phyloP scores from a whole-genome alignment of 2,329 filamentous ascomycete species.

The Leptographium procerum region DNA sequence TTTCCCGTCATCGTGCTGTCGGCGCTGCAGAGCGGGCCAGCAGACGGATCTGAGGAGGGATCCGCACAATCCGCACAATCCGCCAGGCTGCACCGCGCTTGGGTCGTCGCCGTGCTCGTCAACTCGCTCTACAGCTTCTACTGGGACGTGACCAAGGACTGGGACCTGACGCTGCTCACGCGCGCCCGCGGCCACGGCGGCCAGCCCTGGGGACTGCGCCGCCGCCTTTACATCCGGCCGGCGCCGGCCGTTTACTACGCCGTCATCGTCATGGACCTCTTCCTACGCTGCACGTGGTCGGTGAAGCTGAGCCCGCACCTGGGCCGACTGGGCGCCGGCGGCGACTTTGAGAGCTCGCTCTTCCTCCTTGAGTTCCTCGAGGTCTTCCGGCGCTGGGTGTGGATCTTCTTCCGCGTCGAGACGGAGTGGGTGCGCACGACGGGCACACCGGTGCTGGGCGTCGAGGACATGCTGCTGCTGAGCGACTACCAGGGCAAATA shows the following conservation, averaged over 20 bases:
- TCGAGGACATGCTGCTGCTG: constrained; percentile 65
- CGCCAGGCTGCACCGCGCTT: constrained; percentile 40
- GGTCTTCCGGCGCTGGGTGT: constrained; percentile 82
- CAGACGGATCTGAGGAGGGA: constrained; percentile 15
- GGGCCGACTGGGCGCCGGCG: constrained; percentile 55
- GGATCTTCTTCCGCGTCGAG: constrained; percentile 94
- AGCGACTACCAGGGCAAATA: constrained; percentile 58
- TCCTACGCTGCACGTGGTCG: constrained; percentile 82
- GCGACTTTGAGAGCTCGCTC: constrained; percentile 74
- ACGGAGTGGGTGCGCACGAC: constrained; percentile 70
- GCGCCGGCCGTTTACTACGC: constrained; percentile 67
- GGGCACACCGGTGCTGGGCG: constrained; percentile 40
- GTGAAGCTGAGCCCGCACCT: constrained; percentile 75
- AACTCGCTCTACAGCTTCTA: constrained; percentile 96
- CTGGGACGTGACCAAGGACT: constrained; percentile 95
- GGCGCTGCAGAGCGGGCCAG: constrained; percentile 57
- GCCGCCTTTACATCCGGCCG: constrained; percentile 56
- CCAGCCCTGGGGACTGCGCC: constrained; percentile 67
- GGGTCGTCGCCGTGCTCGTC: constrained; percentile 61
- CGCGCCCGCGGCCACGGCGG: constrained; percentile 45
- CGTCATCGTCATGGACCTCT: constrained; percentile 66
- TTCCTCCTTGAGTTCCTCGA: constrained; percentile 82
- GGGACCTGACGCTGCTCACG: constrained; percentile 77
- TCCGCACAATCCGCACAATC: too few species aligned
- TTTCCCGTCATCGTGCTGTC: constrained; percentile 83